Evolutionary conservation across 1,284 basidiomycete genomes (phyloP).

Genomic region (Cystobasidium pallidum): DNA sequence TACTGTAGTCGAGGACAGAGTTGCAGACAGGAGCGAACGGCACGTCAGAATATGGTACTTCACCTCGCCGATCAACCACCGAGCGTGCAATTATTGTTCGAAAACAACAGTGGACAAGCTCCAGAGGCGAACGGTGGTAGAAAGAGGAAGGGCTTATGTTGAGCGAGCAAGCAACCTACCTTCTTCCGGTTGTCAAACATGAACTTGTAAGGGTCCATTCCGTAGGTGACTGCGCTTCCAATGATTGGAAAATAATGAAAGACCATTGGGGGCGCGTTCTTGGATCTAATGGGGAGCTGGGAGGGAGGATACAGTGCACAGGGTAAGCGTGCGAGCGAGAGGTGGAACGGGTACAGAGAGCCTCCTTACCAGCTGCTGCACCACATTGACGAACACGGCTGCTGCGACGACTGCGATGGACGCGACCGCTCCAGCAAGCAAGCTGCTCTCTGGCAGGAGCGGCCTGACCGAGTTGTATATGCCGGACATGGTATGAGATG

Average conservation of each 20-base stretch:
- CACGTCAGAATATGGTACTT: not conserved
- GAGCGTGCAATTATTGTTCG: not conserved
- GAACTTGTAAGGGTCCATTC: slow-evolving; percentile 78
- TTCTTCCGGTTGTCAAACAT: slow-evolving; percentile 76
- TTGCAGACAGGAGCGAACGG: not conserved
- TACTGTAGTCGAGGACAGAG: slow-evolving; percentile 57
- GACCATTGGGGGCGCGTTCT: slow-evolving; percentile 68
- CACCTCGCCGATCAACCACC: not conserved
- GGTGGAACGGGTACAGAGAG: not conserved
- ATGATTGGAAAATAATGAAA: slow-evolving; percentile 78
- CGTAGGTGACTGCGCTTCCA: slow-evolving; percentile 72
- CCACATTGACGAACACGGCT: slow-evolving; percentile 33
- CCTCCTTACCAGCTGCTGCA: slow-evolving; percentile 42
- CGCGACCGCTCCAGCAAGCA: slow-evolving; percentile 16
- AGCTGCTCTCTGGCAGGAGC: slow-evolving; percentile 24
- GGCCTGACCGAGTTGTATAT: slow-evolving; percentile 32
- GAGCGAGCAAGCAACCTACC: slow-evolving; percentile 60
- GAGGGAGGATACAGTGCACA: not conserved
- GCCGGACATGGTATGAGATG: slow-evolving; percentile 29
- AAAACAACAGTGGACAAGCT: too few species aligned
- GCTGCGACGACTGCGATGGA: slow-evolving; percentile 12
- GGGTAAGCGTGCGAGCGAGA: slow-evolving; percentile 37
- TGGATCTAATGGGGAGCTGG: slow-evolving; percentile 49
- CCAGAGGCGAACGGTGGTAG: too few species aligned
- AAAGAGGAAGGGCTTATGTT: not conserved